phyloP scores from a whole-genome alignment of 2,329 filamentous ascomycete genomes.

The Keithomyces neogunnii region DNA sequence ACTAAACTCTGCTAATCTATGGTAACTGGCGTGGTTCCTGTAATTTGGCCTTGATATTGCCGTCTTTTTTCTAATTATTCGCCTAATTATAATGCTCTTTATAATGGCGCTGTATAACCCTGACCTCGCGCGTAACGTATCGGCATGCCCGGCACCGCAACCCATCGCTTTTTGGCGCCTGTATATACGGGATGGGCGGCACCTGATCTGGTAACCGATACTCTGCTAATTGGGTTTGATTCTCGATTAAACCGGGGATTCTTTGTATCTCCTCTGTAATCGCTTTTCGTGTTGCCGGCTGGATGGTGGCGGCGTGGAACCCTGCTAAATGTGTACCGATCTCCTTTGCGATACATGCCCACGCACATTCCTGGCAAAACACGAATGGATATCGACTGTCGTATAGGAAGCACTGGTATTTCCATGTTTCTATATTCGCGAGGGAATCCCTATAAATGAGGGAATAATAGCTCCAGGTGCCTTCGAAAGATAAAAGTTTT shows the following conservation, averaged over 20 bases:
- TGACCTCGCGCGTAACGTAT: not conserved
- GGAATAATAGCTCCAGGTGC: too few relatives aligned
- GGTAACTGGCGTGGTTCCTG: not conserved
- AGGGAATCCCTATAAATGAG: too few relatives aligned
- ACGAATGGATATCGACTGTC: not conserved
- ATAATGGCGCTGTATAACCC: not conserved
- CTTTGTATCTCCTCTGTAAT: not conserved
- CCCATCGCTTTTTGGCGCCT: not conserved
- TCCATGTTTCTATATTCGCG: too few relatives aligned
- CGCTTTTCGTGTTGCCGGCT: not conserved
- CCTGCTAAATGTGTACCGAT: not conserved
- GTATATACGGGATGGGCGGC: not conserved
- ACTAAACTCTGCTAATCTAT: slow-evolving; percentile 1
- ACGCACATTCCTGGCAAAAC: not conserved
- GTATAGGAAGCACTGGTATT: too few relatives aligned
- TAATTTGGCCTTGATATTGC: not conserved
- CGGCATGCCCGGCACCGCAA: not conserved
- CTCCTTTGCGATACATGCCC: not conserved
- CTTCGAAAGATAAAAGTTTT: too few relatives aligned
- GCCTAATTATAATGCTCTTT: not conserved
- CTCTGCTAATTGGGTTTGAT: not conserved
- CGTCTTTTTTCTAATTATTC: not conserved
- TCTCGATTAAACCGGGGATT: not conserved
- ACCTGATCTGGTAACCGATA: not conserved
- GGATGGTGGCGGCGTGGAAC: not conserved